Percentiles rank a stretch among this genome's conserved stretches.
phyloP scores from a whole-genome alignment of 148 eudicot species.

The Nepenthes gracilis region DNA sequence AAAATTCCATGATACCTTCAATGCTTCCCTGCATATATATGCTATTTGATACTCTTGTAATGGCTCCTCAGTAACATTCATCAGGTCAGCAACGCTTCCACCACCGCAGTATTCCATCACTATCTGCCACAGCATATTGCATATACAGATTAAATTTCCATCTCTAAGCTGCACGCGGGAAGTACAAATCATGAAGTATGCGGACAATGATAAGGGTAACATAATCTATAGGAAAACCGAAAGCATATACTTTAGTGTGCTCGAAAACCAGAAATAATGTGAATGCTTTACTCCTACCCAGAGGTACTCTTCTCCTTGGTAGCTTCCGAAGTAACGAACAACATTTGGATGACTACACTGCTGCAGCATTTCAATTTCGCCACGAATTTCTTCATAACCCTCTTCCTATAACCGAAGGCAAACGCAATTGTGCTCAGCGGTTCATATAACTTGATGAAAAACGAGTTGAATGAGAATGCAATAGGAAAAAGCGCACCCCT shows the following conservation, averaged over 20 bases:
- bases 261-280: background rate
- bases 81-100: slow-evolving; percentile 97
- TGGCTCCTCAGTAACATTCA: slow-evolving; percentile 87
- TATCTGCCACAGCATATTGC: slow-evolving; percentile 49
- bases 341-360: slow-evolving; percentile 99
- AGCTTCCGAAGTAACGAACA: slow-evolving; percentile 97
- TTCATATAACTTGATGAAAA: background rate
- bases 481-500: slow-evolving; percentile 47
- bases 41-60: slow-evolving; percentile 92
- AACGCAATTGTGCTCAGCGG: slow-evolving; percentile 1
- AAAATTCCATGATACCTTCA: slow-evolving; percentile 46
- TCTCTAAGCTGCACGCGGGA: background rate
- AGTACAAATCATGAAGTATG: background rate
- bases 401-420: slow-evolving; percentile 51
- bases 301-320: slow-evolving; percentile 95
- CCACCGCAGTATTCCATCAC: slow-evolving; percentile 99
- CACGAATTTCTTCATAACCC: slow-evolving; percentile 97
- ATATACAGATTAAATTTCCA: background rate
- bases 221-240: background rate
- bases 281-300: slow-evolving; percentile 47
- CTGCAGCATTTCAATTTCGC: slow-evolving; percentile 99
- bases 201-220: background rate
- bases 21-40: slow-evolving; percentile 76
- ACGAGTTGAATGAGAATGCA: background rate
- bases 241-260: background rate